These are phyloP conservation scores for Graphiopsis chlorocephala DNA, from an alignment of 2,329 filamentous ascomycete genomes.

Conservation along the genomic window DNA sequence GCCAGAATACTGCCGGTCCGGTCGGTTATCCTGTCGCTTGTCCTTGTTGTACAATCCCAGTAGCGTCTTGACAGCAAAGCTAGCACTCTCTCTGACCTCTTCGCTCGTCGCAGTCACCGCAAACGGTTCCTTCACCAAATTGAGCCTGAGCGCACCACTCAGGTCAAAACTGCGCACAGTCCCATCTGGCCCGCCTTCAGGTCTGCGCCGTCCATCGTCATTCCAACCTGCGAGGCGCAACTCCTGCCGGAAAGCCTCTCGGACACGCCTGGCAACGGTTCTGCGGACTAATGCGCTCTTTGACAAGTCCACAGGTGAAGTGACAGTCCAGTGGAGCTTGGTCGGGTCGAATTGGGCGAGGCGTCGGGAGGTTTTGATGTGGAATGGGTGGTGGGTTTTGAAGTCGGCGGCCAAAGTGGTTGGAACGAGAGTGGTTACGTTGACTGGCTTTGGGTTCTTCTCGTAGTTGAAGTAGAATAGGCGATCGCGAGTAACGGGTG, in stretches of 20 bases:
- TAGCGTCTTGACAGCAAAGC: conserved; percentile 13
- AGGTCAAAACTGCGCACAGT: neutral
- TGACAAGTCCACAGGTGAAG: conserved; percentile 30
- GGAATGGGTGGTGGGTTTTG: conserved; percentile 26
- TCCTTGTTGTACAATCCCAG: neutral
- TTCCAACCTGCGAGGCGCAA: conserved; percentile 48
- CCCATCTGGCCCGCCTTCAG: neutral
- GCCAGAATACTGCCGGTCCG: neutral
- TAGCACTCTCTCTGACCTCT: conserved; percentile 20
- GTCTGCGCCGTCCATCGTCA: conserved; percentile 25
- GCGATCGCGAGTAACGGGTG: neutral
- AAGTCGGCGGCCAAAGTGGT: conserved; percentile 27
- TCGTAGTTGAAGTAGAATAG: conserved; percentile 25
- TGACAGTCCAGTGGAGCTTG: conserved; percentile 50
- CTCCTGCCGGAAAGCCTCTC: conserved; percentile 45
- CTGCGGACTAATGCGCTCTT: conserved; percentile 49
- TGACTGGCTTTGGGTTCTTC: conserved; percentile 25
- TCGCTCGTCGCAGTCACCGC: conserved; percentile 22
- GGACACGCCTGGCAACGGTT: conserved; percentile 43
- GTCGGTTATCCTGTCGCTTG: neutral
- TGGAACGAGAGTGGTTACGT: conserved; percentile 26
- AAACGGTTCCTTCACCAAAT: conserved; percentile 18
- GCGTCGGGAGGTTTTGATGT: conserved; percentile 33
- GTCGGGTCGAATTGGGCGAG: conserved; percentile 31
- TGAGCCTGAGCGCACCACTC: conserved; percentile 18